Base-by-base conservation (phyloP, 2,329 filamentous ascomycete species). In the Cordyceps militaris region DNA sequence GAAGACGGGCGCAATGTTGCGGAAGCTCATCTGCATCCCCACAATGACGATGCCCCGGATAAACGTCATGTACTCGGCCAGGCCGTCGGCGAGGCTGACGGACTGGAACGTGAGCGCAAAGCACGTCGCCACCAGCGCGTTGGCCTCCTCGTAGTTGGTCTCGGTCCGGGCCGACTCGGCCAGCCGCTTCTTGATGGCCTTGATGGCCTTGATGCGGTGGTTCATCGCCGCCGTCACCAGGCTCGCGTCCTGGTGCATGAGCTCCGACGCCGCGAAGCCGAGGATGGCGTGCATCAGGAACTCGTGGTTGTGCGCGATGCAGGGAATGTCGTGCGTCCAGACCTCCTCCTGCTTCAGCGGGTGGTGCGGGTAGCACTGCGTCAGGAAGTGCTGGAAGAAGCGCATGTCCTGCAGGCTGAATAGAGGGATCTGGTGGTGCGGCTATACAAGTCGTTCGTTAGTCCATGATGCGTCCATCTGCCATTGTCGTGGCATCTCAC, bases 211-310 rank as follows among this genome's bases (percentile, higher is more conserved):
- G 54, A 87, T 72, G 21, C 86, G 82, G 67, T 89, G 86, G 36
- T 74, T 74, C 71, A 88, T 81, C 43, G 85, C 85, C 30, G 80
- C 76, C 14, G 78, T 73, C 14, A 78, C 69, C 19, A 88, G 76
- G 59, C 75, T 76, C 1, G 76, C 67, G 59, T 80, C 81, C 0
- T 73, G 69, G 4, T 71, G 70, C 63, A 79, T 77, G 4, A 89
- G 76, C 61, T 88, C 83, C 0, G 85, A 88, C 32, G 86, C 87
- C 1, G 86, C 78, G 60, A 87, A 78, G 13, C 84, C 85, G 0
- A 88, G 77, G 52, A 89, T 84, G 4, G 85, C 83, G 66, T 89
- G 86, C 80, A 89, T 87, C 10, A 88, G 75, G 59, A 83, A 87
- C 57, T 86, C 82, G 62, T 86, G 79, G 59, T 82, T 83, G 61